Evolutionary conservation across 2,329 filamentous ascomycete genomes (phyloP).

Genomic region (Periconia sp.): DNA sequence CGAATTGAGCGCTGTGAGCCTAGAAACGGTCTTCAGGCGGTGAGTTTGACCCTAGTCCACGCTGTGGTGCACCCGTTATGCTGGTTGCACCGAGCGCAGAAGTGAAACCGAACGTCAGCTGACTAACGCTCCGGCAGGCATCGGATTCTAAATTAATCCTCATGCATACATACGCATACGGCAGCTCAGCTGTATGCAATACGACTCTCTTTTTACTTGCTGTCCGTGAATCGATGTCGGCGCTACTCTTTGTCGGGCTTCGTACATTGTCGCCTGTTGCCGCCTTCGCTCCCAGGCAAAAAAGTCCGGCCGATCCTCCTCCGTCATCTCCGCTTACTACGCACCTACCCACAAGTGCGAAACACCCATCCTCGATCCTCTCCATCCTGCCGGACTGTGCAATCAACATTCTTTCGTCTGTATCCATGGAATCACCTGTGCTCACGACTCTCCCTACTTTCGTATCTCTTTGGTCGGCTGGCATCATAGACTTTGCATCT

Average conservation of each 20-base stretch:
- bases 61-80: conserved; percentile 2
- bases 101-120: conserved; percentile 28
- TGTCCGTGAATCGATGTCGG: not conserved
- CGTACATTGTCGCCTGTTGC: not conserved
- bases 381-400: not conserved
- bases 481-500: too few species aligned
- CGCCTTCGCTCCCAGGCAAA: not conserved
- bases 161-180: too few species aligned
- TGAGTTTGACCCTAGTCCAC: conserved; percentile 27
- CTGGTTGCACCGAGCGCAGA: conserved; percentile 6
- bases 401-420: not conserved
- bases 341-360: not conserved
- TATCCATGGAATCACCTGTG: not conserved
- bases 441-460: not conserved
- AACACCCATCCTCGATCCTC: not conserved
- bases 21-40: conserved; percentile 64
- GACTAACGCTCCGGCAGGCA: conserved; percentile 29
- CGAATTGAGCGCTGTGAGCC: conserved; percentile 57
- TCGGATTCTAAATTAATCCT: conserved; percentile 35
- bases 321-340: conserved; percentile 2
- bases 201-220: not conserved
- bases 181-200: not conserved
- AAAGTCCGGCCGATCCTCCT: conserved; percentile 2
- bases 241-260: conserved; percentile 4
- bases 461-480: too few species aligned